Percentiles rank a stretch among this genome's conserved stretches.
Conservation (phyloP, 2,329 filamentous ascomycete species). For the Spiromastix sp. region DNA sequence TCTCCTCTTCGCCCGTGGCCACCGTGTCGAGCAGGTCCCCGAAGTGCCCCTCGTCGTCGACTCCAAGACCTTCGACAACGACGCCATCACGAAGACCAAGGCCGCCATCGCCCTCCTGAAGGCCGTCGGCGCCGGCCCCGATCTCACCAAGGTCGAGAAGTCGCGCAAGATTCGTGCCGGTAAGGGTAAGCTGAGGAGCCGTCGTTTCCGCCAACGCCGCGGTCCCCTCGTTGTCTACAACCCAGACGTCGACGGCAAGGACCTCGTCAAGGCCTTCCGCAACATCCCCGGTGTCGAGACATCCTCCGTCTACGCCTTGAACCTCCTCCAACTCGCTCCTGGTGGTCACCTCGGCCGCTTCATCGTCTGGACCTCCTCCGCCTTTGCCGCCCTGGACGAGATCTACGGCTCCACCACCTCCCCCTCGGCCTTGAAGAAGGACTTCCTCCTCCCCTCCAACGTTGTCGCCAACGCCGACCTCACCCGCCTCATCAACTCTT, state of each 20-base stretch:
- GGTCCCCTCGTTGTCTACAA: slow-evolving; percentile 97
- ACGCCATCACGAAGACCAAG: slow-evolving; percentile 76
- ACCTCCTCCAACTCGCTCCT: slow-evolving; percentile 97
- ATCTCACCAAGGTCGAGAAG: slow-evolving; percentile 90
- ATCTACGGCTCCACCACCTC: slow-evolving; percentile 92
- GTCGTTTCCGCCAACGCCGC: slow-evolving; percentile 94
- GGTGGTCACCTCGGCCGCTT: slow-evolving; percentile 98
- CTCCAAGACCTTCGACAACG: slow-evolving; percentile 75
- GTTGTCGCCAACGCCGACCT: slow-evolving; percentile 91
- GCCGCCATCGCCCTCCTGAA: slow-evolving; percentile 78
- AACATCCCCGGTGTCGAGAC: slow-evolving; percentile 99
- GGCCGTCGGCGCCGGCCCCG: slow-evolving; percentile 78
- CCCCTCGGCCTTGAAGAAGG: slow-evolving; percentile 91
- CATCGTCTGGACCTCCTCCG: slow-evolving; percentile 96
- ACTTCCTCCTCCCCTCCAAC: slow-evolving; percentile 93
- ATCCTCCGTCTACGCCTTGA: slow-evolving; percentile 81
- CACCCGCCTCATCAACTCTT: slow-evolving; percentile 96
- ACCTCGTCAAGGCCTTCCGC: slow-evolving; percentile 89
- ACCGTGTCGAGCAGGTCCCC: slow-evolving; percentile 83
- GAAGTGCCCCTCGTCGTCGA: slow-evolving; percentile 97
- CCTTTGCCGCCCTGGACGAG: slow-evolving; percentile 91
- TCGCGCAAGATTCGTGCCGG: slow-evolving; percentile 96
- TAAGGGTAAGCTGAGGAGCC: slow-evolving; percentile 97
- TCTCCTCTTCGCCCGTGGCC: slow-evolving; percentile 91
- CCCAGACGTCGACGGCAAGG: slow-evolving; percentile 88